Evolutionary conservation across 305 asterid species (phyloP).

Genomic region (Fraxinus nigra): DNA sequence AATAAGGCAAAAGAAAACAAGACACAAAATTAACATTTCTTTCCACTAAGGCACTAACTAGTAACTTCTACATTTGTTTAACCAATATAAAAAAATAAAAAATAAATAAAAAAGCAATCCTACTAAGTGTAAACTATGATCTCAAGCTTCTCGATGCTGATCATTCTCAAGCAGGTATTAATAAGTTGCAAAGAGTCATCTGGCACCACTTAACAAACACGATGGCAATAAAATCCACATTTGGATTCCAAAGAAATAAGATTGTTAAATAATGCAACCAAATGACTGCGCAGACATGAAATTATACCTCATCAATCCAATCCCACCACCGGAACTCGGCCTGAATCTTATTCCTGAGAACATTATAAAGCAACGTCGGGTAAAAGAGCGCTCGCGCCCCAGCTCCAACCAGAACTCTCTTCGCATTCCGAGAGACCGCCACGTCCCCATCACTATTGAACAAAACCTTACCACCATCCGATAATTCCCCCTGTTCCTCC

Average conservation of each 20-base stretch:
- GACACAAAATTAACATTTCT: not conserved
- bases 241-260: not conserved
- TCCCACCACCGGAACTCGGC: slow-evolving; percentile 54
- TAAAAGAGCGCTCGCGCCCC: slow-evolving; percentile 48
- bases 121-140: not conserved
- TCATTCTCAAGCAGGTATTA: not conserved
- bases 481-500: not conserved
- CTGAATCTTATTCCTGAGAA: slow-evolving; percentile 45
- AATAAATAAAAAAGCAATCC: not conserved
- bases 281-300: not conserved
- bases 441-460: slow-evolving; percentile 10
- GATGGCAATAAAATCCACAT: not conserved
- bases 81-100: not conserved
- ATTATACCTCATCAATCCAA: slow-evolving; percentile 51
- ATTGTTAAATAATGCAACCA: not conserved
- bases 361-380: slow-evolving; percentile 46
- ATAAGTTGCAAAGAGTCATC: not conserved
- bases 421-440: slow-evolving; percentile 26
- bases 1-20: not conserved
- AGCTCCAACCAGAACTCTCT: slow-evolving; percentile 39
- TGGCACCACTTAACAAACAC: not conserved
- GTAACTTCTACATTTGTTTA: not conserved
- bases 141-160: not conserved
- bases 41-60: not conserved
- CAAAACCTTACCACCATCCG: slow-evolving; percentile 17